These are phyloP conservation scores for Graphilbum sp. DNA, from an alignment of 2,329 filamentous ascomycete genomes.

Conservation along the genomic window DNA sequence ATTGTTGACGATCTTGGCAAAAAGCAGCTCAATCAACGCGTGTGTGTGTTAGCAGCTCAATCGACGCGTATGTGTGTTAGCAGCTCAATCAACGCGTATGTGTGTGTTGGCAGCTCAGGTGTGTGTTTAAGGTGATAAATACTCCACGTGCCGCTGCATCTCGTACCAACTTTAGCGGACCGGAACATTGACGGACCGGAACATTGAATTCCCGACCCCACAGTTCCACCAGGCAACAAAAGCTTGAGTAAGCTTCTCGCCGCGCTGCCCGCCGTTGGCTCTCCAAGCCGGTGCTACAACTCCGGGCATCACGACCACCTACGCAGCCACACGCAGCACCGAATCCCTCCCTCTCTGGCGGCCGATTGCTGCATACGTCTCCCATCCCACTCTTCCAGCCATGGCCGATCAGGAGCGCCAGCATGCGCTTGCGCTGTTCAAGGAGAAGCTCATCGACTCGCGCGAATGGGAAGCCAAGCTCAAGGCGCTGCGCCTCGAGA, in stretches of 20 bases:
- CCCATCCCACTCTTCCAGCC: not conserved
- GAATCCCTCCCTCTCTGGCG: not conserved
- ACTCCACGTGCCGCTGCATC: too few relatives aligned
- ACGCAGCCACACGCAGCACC: not conserved
- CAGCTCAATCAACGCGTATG: too few relatives aligned
- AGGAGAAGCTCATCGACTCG: slow-evolving; percentile 74
- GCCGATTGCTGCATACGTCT: not conserved
- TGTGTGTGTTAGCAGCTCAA: too few relatives aligned
- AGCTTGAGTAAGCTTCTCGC: slow-evolving; percentile 20
- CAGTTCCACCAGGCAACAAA: slow-evolving; percentile 14
- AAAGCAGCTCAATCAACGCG: too few relatives aligned
- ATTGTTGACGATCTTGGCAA: too few relatives aligned
- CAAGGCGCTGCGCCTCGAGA: slow-evolving; percentile 82
- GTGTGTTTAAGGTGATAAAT: too few relatives aligned
- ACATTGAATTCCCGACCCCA: slow-evolving; percentile 3
- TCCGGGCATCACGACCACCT: not conserved
- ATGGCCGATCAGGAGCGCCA: slow-evolving; percentile 40
- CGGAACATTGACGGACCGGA: too few relatives aligned
- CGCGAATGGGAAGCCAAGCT: slow-evolving; percentile 98
- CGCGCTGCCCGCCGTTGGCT: not conserved
- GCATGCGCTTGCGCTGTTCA: slow-evolving; percentile 62
- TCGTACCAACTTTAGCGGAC: too few relatives aligned
- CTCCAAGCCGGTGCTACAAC: too few relatives aligned
- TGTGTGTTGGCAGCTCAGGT: too few relatives aligned
- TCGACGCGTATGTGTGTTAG: too few relatives aligned